Evolutionary conservation across 352 stramenopile genomes (phyloP), one percentile per base, ranked within the genome.

Genomic region (Aphanomyces euteiches): DNA sequence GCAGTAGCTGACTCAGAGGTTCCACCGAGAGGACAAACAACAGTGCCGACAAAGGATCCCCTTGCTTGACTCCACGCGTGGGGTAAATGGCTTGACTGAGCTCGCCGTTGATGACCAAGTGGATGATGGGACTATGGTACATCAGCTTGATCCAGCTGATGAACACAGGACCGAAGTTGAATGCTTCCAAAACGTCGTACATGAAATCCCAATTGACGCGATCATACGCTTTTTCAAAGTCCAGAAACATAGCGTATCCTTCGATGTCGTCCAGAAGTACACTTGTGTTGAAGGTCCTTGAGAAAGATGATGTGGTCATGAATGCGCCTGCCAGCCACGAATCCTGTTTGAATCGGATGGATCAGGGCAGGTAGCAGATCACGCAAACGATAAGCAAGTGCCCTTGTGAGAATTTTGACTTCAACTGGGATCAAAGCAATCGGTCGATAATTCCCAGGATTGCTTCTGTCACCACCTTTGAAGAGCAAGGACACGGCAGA

Each of bases 351-450:
- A 28, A 74, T 71, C 3, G n/a, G 28, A 34, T 79, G 67, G 6
- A 77, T 56, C 7, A 75, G 57, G 7, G 28, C 37, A 12, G 57
- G 57, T 1, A 17, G 15, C 34, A 36, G n/a, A 21, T 5, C 36
- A 17, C 10, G 57, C 57, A n/a, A 50, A n/a, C 10, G 10, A 50
- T n/a, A 50, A 50, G 43, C 10, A 50, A 50, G 43, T 12, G 67
- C 39, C 40, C 73, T 54, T 3, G 75, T 72, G 13, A 73, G 56
- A 38, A 73, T 48, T 59, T 77, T 76, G 3, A 73, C 64, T 21
- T 77, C 73, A 19, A 78, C 75, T 17, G 64, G 64, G 65, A 80
- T 72, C n/a, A 80, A 67, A 13, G 75, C 48, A 28, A 76, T 74
- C 6, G 73, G 72, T 12, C 65, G 64, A 50, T 72, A 78, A 56